These are phyloP conservation scores for Martensiomyces pterosporus DNA, from an alignment of 192 early-diverging fungal species.

Conservation along the genomic window DNA sequence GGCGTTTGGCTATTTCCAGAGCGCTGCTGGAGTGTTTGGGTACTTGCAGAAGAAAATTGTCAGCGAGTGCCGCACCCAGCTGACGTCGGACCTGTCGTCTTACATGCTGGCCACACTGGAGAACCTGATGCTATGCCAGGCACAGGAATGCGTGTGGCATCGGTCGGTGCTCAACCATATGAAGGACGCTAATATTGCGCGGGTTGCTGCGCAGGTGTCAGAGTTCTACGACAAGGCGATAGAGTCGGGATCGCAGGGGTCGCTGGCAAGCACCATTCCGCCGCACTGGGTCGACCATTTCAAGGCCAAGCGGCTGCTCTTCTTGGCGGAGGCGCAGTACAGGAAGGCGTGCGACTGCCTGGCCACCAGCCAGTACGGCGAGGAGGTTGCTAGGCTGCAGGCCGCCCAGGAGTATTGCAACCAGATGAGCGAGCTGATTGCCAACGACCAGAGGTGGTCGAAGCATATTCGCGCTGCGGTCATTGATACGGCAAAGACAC, in stretches of 20 bases:
- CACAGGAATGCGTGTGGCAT: slow-evolving; percentile 91
- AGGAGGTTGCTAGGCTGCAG: slow-evolving; percentile 74
- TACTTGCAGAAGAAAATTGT: slow-evolving; percentile 57
- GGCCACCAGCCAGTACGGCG: slow-evolving; percentile 73
- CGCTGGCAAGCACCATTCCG: slow-evolving; percentile 54
- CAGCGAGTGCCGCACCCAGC: slow-evolving; percentile 60
- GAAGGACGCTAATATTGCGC: slow-evolving; percentile 71
- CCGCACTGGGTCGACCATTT: slow-evolving; percentile 65
- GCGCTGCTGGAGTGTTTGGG: slow-evolving; percentile 74
- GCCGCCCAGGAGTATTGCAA: slow-evolving; percentile 30
- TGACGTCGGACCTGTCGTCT: slow-evolving; percentile 66
- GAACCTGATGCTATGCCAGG: slow-evolving; percentile 86
- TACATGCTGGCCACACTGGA: slow-evolving; percentile 63
- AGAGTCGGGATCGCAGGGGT: slow-evolving; percentile 60
- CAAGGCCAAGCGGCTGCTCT: slow-evolving; percentile 70
- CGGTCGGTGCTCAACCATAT: slow-evolving; percentile 78
- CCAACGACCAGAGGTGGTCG: slow-evolving; percentile 41
- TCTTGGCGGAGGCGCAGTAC: slow-evolving; percentile 72
- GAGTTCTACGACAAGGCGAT: slow-evolving; percentile 66
- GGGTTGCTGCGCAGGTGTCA: slow-evolving; percentile 70
- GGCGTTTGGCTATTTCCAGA: slow-evolving; percentile 77
- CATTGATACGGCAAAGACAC: slow-evolving; percentile 29
- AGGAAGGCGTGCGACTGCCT: slow-evolving; percentile 72
- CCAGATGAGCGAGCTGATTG: slow-evolving; percentile 27
- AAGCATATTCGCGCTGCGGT: slow-evolving; percentile 25